Base-by-base conservation (phyloP, 2,329 filamentous ascomycete species). In the Curvularia lunata region DNA sequence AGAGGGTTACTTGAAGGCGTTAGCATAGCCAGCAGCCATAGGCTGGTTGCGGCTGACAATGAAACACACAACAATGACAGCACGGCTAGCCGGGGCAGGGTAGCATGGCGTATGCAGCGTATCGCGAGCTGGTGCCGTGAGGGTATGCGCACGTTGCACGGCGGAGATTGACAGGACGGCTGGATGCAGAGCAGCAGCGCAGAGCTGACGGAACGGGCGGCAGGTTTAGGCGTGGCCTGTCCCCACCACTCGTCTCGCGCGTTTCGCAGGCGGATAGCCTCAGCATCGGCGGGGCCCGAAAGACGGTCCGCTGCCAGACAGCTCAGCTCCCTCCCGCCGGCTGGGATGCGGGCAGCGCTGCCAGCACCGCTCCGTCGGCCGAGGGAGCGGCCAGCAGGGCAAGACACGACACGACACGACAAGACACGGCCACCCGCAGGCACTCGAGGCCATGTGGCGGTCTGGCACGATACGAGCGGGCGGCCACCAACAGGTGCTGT, bases 251-350 rank as follows among this genome's bases (percentile, higher is more conserved):
- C 28, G 23, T 37, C 38, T 52, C 47, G 32, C 52, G 52, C 52
- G 52, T 43, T 47, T 50, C 32, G 38, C 28, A 50, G 48, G 25
- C 43, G 48, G 37, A 45, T 19, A 48, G 53, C 45, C 28, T 45
- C 45, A 49, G 38, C 30, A 21, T 43, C 34, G 55, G 46, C 43
- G 19, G 50, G 50, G 50, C 50, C 55, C 45, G 25, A 58, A 28
- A 54, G 12, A 50, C 45, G 55, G 55, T 57, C 55, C 43, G 51
- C 50, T 25, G 37, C 47, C 46, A 55, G 30, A 52, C 49, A 54
- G 48, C 50, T 58, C 47, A 52, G 54, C 58, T 52, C 54, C 25
- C 16, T 45, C n/a, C n/a, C n/a, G n/a, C n/a, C n/a, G n/a, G n/a
- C n/a, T n/a, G n/a, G n/a, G n/a, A n/a, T n/a, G n/a, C n/a, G n/a